phyloP scores from a whole-genome alignment of 441 rosid genomes.

The Manihot esculenta region DNA sequence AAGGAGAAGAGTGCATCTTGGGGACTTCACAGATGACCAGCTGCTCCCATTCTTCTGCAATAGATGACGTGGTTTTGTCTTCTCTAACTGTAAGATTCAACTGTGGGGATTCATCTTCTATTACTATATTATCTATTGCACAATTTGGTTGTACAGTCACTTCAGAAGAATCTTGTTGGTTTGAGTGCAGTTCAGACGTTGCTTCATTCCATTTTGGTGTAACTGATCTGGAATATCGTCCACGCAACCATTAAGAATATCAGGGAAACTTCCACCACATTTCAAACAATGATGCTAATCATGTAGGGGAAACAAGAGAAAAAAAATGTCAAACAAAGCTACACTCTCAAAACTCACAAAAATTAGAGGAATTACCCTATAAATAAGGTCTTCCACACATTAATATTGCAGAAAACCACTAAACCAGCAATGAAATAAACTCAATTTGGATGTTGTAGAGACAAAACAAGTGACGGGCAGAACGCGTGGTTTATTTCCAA shows the following conservation, averaged over 20 bases:
- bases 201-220: slow-evolving; percentile 36
- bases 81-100: slow-evolving; percentile 30
- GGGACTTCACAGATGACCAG: slow-evolving; percentile 59
- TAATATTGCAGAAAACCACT: neutral
- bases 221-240: slow-evolving; percentile 38
- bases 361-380: neutral
- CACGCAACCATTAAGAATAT: slow-evolving; percentile 26
- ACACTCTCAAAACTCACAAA: neutral
- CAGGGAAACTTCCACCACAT: slow-evolving; percentile 1
- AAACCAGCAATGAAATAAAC: neutral
- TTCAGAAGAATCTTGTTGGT: slow-evolving; percentile 30
- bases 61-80: slow-evolving; percentile 42
- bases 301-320: no score
- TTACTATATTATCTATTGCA: slow-evolving; percentile 18
- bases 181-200: slow-evolving; percentile 37
- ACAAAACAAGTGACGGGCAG: neutral
- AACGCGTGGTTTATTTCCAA: neutral
- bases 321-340: neutral
- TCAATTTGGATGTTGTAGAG: neutral
- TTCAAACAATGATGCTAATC: slow-evolving; percentile 8
- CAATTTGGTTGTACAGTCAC: slow-evolving; percentile 28
- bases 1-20: slow-evolving; percentile 43
- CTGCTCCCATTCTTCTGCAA: slow-evolving; percentile 88
- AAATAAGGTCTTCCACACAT: neutral
- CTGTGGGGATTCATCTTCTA: slow-evolving; percentile 31